A percentile compares a stretch with the other conserved stretches of the same genome.
Evolutionary conservation across 2,329 filamentous ascomycete species (phyloP).

Genomic region (Dactylonectria macrodidyma): DNA sequence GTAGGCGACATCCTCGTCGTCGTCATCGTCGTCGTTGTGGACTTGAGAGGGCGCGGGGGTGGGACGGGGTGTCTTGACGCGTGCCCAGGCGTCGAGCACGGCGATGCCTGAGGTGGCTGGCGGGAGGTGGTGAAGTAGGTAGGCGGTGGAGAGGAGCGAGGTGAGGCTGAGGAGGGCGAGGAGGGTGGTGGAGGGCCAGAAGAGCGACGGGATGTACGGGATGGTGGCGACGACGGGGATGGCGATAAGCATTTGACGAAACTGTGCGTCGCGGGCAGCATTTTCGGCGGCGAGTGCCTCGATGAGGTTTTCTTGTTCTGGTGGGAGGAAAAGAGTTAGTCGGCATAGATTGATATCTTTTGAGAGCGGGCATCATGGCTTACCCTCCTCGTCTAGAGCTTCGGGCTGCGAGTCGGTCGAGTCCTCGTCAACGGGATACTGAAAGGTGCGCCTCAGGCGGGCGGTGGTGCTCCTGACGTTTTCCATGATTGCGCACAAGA

Average conservation of each 20-base stretch:
- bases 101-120: slow-evolving; percentile 68
- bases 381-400: slow-evolving; percentile 84
- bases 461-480: slow-evolving; percentile 57
- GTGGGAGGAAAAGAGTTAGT: slow-evolving; percentile 3
- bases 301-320: slow-evolving; percentile 78
- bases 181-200: slow-evolving; percentile 55
- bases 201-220: slow-evolving; percentile 63
- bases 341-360: background rate
- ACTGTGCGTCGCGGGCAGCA: slow-evolving; percentile 69
- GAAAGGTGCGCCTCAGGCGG: slow-evolving; percentile 83
- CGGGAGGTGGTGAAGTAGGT: slow-evolving; percentile 70
- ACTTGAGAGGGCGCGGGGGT: slow-evolving; percentile 42
- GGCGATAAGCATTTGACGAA: slow-evolving; percentile 70
- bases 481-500: slow-evolving; percentile 38
- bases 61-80: slow-evolving; percentile 43
- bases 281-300: slow-evolving; percentile 68
- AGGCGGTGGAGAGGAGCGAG: slow-evolving; percentile 74
- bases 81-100: slow-evolving; percentile 63
- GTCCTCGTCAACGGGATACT: slow-evolving; percentile 75
- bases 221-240: slow-evolving; percentile 71
- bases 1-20: slow-evolving; percentile 36
- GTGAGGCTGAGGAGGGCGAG: slow-evolving; percentile 72
- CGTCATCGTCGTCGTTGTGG: slow-evolving; percentile 37
- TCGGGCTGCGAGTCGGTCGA: slow-evolving; percentile 66
- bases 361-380: background rate